Conservation (phyloP, 1,284 basidiomycete genomes). For the Apiotrichum laibachii region DNA sequence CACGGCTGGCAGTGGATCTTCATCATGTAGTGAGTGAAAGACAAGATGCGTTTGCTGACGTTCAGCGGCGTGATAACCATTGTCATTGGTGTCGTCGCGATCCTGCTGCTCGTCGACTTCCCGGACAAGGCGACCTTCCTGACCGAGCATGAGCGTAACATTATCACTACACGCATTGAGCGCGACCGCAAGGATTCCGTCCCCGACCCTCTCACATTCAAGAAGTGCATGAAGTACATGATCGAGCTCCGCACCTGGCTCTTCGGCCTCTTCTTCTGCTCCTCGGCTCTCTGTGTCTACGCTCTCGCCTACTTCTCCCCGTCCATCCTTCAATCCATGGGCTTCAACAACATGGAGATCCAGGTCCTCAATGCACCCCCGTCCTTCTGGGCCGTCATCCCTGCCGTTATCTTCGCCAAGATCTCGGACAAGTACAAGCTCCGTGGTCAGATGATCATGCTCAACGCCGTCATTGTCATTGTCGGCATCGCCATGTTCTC, state of each 20-base stretch:
- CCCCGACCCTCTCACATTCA: slow-evolving; percentile 46
- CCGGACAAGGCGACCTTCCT: slow-evolving; percentile 19
- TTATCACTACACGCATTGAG: slow-evolving; percentile 17
- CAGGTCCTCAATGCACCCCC: slow-evolving; percentile 50
- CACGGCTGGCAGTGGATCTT: slow-evolving; percentile 22
- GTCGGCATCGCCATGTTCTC: slow-evolving; percentile 18
- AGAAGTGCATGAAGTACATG: slow-evolving; percentile 44
- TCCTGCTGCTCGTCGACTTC: slow-evolving; percentile 17
- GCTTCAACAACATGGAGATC: slow-evolving; percentile 30
- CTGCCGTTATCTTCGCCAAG: slow-evolving; percentile 42
- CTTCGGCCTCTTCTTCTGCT: slow-evolving; percentile 51
- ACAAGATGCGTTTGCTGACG: no score
- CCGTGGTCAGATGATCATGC: slow-evolving; percentile 10
- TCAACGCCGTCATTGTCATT: slow-evolving; percentile 14
- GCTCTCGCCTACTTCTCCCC: slow-evolving; percentile 49
- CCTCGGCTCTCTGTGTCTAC: slow-evolving; percentile 23
- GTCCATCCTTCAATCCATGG: slow-evolving; percentile 42
- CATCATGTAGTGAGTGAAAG: slow-evolving; percentile 7
- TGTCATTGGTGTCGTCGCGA: slow-evolving; percentile 10
- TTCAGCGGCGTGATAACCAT: slow-evolving; percentile 12
- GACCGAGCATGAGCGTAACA: slow-evolving; percentile 8
- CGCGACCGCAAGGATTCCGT: slow-evolving; percentile 43
- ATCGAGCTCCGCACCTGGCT: slow-evolving; percentile 52
- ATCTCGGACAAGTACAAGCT: slow-evolving; percentile 42
- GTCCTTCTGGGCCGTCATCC: slow-evolving; percentile 43